phyloP scores from a whole-genome alignment of 2,329 filamentous ascomycete genomes.

The Bimuria novae-zelandiae region DNA sequence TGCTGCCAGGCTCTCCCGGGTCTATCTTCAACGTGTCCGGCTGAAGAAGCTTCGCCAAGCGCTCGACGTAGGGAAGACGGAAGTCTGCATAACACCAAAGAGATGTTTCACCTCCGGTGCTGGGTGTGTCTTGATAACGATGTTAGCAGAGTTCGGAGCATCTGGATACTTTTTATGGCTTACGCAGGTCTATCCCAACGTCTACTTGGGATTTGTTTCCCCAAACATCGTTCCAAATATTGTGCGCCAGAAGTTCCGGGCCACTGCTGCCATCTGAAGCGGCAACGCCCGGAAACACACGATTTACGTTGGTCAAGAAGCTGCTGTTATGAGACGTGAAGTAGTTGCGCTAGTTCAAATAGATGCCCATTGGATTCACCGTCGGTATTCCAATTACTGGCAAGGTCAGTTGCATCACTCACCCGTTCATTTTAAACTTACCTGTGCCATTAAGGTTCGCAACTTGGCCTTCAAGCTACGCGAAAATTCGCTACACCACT shows the following conservation, averaged over 20 bases:
- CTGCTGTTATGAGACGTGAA: conserved; percentile 37
- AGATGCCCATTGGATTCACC: conserved; percentile 47
- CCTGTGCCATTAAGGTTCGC: conserved; percentile 44
- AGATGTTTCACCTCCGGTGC: conserved; percentile 42
- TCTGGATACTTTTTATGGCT: neutral
- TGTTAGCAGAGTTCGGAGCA: neutral
- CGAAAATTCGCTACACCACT: conserved; percentile 44
- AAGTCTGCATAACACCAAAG: conserved; percentile 49
- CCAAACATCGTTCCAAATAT: conserved; percentile 48
- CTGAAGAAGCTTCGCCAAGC: conserved; percentile 46
- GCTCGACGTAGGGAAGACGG: conserved; percentile 43
- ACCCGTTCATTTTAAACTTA: conserved; percentile 17
- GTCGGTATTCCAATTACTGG: conserved; percentile 47
- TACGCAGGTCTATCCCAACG: conserved; percentile 44
- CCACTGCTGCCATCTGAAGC: conserved; percentile 32
- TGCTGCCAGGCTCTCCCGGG: conserved; percentile 44
- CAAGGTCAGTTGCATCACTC: neutral
- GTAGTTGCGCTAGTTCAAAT: conserved; percentile 47
- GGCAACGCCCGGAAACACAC: conserved; percentile 38
- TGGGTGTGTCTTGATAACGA: conserved; percentile 39
- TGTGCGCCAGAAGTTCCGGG: conserved; percentile 36
- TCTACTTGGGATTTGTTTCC: conserved; percentile 46
- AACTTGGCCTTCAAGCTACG: conserved; percentile 33
- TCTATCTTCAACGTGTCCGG: conserved; percentile 49
- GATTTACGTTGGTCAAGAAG: conserved; percentile 43